phyloP scores from a whole-genome alignment of 495 filamentous ascomycete species.

The Podospora pseudoanserina region DNA sequence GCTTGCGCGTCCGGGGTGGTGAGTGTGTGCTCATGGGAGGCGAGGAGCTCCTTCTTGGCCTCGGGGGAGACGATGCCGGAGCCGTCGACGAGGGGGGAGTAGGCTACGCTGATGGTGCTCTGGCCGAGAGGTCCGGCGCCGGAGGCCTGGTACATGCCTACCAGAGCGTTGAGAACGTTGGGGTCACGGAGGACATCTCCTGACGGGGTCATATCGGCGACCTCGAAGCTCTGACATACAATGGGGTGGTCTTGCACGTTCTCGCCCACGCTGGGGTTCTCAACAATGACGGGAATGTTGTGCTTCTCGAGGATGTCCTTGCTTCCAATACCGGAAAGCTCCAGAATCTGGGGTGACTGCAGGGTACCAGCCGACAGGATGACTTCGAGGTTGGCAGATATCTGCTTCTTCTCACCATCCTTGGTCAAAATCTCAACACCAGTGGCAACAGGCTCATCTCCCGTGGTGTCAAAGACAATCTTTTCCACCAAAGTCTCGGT shows the following conservation, averaged over 20 bases:
- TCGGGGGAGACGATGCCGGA: slow-evolving; percentile 30
- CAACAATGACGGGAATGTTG: slow-evolving; percentile 63
- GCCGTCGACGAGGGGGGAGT: slow-evolving; percentile 41
- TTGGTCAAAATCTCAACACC: slow-evolving; percentile 34
- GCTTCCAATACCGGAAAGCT: slow-evolving; percentile 76
- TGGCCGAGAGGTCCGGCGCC: slow-evolving; percentile 37
- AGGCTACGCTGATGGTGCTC: slow-evolving; percentile 40
- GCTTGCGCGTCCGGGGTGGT: neutral
- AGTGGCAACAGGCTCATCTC: slow-evolving; percentile 28
- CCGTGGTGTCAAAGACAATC: slow-evolving; percentile 30
- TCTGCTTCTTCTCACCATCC: slow-evolving; percentile 25
- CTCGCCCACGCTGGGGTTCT: slow-evolving; percentile 75
- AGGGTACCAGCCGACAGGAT: slow-evolving; percentile 59
- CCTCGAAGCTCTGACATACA: slow-evolving; percentile 39
- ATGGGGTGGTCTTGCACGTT: slow-evolving; percentile 53
- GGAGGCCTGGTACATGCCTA: slow-evolving; percentile 36
- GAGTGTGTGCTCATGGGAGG: slow-evolving; percentile 20
- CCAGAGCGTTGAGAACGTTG: slow-evolving; percentile 31
- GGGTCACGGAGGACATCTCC: slow-evolving; percentile 45
- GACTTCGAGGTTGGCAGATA: slow-evolving; percentile 46
- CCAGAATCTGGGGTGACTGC: slow-evolving; percentile 56
- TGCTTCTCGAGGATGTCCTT: slow-evolving; percentile 58
- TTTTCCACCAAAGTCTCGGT: slow-evolving; percentile 46
- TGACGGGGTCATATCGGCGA: slow-evolving; percentile 39
- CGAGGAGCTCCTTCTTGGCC: slow-evolving; percentile 29